Evolutionary conservation across 2,329 filamentous ascomycete species (phyloP).

Genomic region (Cladosporium sphaerospermum): DNA sequence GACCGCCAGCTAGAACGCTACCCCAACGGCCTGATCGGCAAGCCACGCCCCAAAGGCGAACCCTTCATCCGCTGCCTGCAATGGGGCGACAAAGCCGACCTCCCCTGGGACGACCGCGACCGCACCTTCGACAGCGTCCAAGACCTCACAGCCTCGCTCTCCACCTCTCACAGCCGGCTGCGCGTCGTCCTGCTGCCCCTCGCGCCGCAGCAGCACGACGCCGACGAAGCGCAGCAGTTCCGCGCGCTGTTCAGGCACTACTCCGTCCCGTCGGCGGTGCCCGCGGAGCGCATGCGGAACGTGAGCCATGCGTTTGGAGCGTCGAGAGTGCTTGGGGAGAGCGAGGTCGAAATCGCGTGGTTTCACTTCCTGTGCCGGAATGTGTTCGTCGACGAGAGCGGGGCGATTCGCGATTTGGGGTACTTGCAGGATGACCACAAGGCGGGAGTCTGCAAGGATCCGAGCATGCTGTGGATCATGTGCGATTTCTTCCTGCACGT

Average conservation of each 20-base stretch:
- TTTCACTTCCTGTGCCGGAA: slow-evolving; percentile 8
- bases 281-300: background rate
- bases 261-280: slow-evolving; percentile 2
- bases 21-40: background rate
- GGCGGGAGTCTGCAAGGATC: background rate
- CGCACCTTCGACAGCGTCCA: background rate
- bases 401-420: background rate
- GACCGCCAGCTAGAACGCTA: background rate
- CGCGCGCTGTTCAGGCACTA: background rate
- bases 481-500: slow-evolving; percentile 7
- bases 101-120: background rate
- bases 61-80: background rate
- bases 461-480: slow-evolving; percentile 3
- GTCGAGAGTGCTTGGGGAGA: background rate
- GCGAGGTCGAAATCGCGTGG: background rate
- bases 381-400: background rate
- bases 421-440: background rate
- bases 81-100: background rate
- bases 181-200: slow-evolving; percentile 3
- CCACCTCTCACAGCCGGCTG: background rate
- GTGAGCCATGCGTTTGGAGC: slow-evolving; percentile 1
- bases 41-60: background rate
- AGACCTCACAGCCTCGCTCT: background rate
- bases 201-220: background rate
- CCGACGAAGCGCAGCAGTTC: background rate